phyloP scores from a whole-genome alignment of 2,329 filamentous ascomycete genomes.

The Claviceps sorghi region DNA sequence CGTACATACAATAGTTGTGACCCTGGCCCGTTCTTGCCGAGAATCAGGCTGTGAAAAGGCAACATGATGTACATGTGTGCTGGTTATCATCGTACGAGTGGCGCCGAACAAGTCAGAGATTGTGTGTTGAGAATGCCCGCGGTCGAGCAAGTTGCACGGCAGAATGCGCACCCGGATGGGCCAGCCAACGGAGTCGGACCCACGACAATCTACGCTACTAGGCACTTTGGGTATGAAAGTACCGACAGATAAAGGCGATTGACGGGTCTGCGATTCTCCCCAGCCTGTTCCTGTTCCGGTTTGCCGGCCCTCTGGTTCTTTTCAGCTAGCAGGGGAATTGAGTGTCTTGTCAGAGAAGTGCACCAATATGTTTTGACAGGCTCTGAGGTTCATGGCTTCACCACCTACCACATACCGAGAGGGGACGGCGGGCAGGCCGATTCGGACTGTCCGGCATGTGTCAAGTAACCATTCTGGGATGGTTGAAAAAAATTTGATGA shows the following conservation, averaged over 20 bases:
- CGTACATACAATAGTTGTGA: no score
- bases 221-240: no score
- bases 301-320: no score
- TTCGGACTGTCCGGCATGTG: background rate
- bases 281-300: no score
- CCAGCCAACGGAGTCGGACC: background rate
- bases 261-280: no score
- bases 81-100: background rate
- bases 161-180: background rate
- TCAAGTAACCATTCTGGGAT: background rate
- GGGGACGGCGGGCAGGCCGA: background rate
- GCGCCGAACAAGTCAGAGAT: background rate
- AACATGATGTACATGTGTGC: background rate
- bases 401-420: no score
- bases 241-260: no score
- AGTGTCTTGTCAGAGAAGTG: background rate
- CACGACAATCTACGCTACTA: background rate
- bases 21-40: background rate
- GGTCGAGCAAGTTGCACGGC: background rate
- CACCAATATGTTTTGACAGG: background rate
- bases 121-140: no score
- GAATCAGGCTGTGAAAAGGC: background rate
- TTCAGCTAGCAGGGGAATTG: background rate
- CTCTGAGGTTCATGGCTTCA: no score
- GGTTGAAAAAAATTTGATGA: no score